These are phyloP conservation scores for Coemansia sp. DNA, from an alignment of 192 early-diverging fungal genomes.

Conservation along the genomic window DNA sequence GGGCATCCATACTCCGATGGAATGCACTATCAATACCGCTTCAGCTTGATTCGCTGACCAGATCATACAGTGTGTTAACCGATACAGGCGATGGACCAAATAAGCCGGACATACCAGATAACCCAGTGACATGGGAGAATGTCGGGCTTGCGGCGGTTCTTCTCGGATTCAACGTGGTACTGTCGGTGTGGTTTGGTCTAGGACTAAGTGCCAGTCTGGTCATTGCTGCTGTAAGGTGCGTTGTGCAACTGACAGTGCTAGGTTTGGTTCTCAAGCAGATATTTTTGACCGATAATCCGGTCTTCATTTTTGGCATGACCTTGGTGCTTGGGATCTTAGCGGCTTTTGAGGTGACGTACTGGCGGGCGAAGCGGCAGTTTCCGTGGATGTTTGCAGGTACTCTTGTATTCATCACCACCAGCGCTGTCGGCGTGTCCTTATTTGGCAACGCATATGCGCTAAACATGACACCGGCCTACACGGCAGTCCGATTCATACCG, in stretches of 20 bases:
- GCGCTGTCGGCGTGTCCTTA: constrained; percentile 14
- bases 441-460: constrained; percentile 60
- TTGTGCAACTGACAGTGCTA: constrained; percentile 76
- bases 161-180: constrained; percentile 58
- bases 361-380: constrained; percentile 67
- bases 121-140: constrained; percentile 47
- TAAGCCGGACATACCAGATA: constrained; percentile 35
- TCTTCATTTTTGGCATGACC: constrained; percentile 60
- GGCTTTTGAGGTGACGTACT: constrained; percentile 67
- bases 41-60: neutral
- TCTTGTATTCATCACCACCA: constrained; percentile 44
- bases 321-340: constrained; percentile 60
- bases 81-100: constrained; percentile 5
- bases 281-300: constrained; percentile 59
- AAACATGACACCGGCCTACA: constrained; percentile 64
- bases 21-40: constrained; percentile 13
- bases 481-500: constrained; percentile 75
- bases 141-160: constrained; percentile 63
- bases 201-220: constrained; percentile 64
- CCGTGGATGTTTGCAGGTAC: constrained; percentile 66
- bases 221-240: constrained; percentile 65
- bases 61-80: neutral
- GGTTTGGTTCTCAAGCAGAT: constrained; percentile 66
- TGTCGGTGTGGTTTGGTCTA: constrained; percentile 65
- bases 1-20: constrained; percentile 31